phyloP scores from a whole-genome alignment of 225 moss, liverwort and hornwort species.

The Polytrichum formosum region DNA sequence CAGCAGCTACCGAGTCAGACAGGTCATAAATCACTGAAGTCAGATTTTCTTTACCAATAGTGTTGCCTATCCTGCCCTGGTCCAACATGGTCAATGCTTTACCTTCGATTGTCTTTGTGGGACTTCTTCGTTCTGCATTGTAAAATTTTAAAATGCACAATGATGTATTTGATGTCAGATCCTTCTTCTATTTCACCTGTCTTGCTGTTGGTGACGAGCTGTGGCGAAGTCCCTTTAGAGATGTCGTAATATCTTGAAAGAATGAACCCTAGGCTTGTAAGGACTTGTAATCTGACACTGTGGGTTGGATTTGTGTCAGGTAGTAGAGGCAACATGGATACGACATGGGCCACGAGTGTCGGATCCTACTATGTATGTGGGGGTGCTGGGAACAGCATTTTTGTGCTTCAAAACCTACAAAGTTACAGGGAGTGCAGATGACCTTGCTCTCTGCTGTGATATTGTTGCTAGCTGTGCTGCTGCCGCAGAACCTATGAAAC shows the following conservation, averaged over 20 bases:
- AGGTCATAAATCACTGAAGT: too few relatives aligned
- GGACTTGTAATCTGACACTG: too few relatives aligned
- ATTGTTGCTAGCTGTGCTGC: conserved; percentile 82
- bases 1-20: too few relatives aligned
- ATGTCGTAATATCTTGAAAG: too few relatives aligned
- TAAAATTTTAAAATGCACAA: too few relatives aligned
- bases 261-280: too few relatives aligned
- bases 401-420: conserved; percentile 72
- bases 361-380: conserved; percentile 90
- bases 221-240: background rate
- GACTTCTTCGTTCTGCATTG: too few relatives aligned
- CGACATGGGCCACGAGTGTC: conserved; percentile 70
- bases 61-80: too few relatives aligned
- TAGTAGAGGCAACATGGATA: conserved; percentile 87
- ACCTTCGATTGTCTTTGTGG: too few relatives aligned
- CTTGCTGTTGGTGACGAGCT: background rate
- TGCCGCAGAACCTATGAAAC: conserved; percentile 64
- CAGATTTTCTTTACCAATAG: too few relatives aligned
- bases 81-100: too few relatives aligned
- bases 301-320: conserved; percentile 35
- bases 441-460: conserved; percentile 71
- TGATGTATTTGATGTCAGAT: too few relatives aligned
- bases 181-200: background rate
- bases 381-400: conserved; percentile 85
- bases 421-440: conserved; percentile 66